Conservation (phyloP, 257 asterid genomes). For the Przewalskia tangutica region DNA sequence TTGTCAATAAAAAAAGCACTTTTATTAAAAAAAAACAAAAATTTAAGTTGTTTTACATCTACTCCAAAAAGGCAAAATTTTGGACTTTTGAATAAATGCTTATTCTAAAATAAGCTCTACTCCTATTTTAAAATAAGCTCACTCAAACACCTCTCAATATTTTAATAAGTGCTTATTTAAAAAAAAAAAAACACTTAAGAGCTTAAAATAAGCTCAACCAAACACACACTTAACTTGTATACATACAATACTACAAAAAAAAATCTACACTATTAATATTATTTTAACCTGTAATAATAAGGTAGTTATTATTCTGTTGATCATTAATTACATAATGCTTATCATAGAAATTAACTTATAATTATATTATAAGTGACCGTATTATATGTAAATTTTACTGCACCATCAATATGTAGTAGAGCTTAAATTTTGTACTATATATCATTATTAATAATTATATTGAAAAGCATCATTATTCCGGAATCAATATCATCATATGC, state of each 20-base stretch:
- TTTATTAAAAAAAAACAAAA: no score
- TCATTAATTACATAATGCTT: not conserved
- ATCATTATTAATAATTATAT: not conserved
- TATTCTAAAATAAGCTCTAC: no score
- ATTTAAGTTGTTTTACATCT: no score
- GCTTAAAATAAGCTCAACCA: no score
- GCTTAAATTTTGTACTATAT: not conserved
- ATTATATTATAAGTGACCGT: not conserved
- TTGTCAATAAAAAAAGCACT: no score
- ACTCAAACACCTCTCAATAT: no score
- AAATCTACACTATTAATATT: not conserved
- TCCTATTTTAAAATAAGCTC: no score
- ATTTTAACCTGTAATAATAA: not conserved
- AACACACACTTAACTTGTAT: no score
- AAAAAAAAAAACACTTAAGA: no score
- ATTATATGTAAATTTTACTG: not conserved
- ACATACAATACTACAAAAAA: not conserved
- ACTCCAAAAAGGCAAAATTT: no score
- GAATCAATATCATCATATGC: not conserved
- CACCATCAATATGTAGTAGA: not conserved
- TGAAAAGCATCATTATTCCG: not conserved
- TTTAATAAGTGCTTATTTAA: no score
- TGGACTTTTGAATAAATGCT: no score
- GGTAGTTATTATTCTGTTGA: not conserved
- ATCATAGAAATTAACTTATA: not conserved